Base-by-base conservation (phyloP, 805 yeast species). In the Pichia insulana region DNA sequence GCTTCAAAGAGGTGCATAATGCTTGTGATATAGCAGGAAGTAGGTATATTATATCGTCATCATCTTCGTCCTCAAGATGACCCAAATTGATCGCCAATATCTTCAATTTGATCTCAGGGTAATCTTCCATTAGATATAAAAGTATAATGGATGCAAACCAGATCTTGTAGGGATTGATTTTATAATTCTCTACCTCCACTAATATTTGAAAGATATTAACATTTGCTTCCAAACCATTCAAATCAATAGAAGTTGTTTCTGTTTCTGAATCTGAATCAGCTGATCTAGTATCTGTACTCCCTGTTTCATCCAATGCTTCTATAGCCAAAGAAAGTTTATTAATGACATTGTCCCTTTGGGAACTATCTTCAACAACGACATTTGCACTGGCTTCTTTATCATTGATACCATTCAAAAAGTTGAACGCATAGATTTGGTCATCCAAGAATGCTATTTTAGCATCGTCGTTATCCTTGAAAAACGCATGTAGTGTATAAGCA, bases 61-160 rank as follows among this genome's bases (percentile, higher is more conserved):
- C 82, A 1, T 69, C 69, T 10, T 62, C 71, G 27, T 61, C 15
- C 13, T 28, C 31, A 28, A 12, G 78, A 45, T 73, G 70, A 8
- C 95, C 95, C 28, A 75, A 61, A 3, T 59, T 62, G n/a, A 85
- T 66, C 0, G 58, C 54, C 36, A 74, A 60, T 0, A 82, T 71
- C 12, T 69, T 45, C 7, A 65, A 65, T 48, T 74, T 73, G 15
- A 75, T 64, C 16, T 70, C 76, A 5, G 68, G 68, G 45, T 62
- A 65, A 31, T 73, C 81, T 42, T 74, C 75, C 47, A 88, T 72
- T 2, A 88, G 57, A 42, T 73, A 74, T 34, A 83, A 67, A 18
- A 90, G 57, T 4, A 86, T 65, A 4, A 78, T 72, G 2, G 83
- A 67, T 0, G 96, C 77, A 62, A 90, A 89, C 92, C 95, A 92